phyloP scores from a whole-genome alignment of 305 asterid species.

The Euphrasia arctica region DNA sequence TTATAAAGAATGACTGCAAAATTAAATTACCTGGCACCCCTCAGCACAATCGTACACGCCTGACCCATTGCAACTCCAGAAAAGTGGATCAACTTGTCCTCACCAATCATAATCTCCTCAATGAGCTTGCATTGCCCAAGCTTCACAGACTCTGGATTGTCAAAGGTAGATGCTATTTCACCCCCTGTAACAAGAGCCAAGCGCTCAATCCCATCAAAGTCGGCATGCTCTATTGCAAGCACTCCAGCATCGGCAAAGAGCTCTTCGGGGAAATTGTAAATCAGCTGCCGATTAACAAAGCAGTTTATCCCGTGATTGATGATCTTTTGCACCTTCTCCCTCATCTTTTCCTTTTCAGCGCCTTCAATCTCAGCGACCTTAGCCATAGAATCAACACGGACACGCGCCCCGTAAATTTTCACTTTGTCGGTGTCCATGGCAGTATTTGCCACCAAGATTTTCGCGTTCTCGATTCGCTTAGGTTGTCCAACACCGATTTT shows the following conservation, averaged over 20 bases:
- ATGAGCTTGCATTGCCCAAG: slow-evolving; percentile 87
- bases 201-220: slow-evolving; percentile 93
- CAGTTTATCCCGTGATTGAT: slow-evolving; percentile 92
- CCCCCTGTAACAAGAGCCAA: slow-evolving; percentile 96
- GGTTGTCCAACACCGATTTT: slow-evolving; percentile 98
- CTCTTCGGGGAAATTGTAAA: slow-evolving; percentile 94
- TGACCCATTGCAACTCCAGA: slow-evolving; percentile 93
- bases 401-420: slow-evolving; percentile 95
- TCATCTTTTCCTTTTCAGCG: slow-evolving; percentile 92
- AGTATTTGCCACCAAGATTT: slow-evolving; percentile 86
- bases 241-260: slow-evolving; percentile 91
- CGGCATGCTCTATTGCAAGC: slow-evolving; percentile 96
- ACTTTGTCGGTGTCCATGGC: slow-evolving; percentile 97
- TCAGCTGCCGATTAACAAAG: slow-evolving; percentile 93
- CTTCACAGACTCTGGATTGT: slow-evolving; percentile 90
- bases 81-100: slow-evolving; percentile 89
- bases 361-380: slow-evolving; percentile 96
- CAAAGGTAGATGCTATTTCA: slow-evolving; percentile 93
- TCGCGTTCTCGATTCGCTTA: slow-evolving; percentile 87
- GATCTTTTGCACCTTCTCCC: slow-evolving; percentile 88
- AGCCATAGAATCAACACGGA: slow-evolving; percentile 98
- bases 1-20: neutral
- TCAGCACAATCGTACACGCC: slow-evolving; percentile 89
- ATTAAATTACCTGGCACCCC: slow-evolving; percentile 80
- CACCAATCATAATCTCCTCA: slow-evolving; percentile 97